These are phyloP conservation scores for Tilletiaria anomala DNA, from an alignment of 1,284 basidiomycete genomes.

Conservation along the genomic window DNA sequence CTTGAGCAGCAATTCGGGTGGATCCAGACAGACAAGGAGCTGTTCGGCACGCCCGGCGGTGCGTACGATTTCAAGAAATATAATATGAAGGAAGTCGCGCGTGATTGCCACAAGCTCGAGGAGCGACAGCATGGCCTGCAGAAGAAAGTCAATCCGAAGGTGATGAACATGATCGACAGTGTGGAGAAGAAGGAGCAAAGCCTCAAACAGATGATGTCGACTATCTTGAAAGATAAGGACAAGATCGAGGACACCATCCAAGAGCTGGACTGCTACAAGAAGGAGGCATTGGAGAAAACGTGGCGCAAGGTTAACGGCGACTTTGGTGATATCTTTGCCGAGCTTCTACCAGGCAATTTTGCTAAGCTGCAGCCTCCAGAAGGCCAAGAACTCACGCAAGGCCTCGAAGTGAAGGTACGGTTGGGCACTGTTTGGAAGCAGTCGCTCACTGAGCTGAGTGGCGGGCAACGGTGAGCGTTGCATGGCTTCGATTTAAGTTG, in stretches of 20 bases:
- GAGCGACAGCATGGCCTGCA: slow-evolving; percentile 71
- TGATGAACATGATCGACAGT: slow-evolving; percentile 91
- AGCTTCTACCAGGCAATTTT: slow-evolving; percentile 89
- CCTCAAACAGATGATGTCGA: slow-evolving; percentile 73
- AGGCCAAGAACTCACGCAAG: slow-evolving; percentile 78
- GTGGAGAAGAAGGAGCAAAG: slow-evolving; percentile 86
- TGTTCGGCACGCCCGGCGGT: slow-evolving; percentile 67
- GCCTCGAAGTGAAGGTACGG: slow-evolving; percentile 90
- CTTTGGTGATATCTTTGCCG: slow-evolving; percentile 91
- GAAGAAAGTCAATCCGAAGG: slow-evolving; percentile 89
- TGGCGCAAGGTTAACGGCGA: slow-evolving; percentile 94
- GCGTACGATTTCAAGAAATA: slow-evolving; percentile 69
- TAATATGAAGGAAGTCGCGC: slow-evolving; percentile 54
- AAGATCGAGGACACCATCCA: slow-evolving; percentile 92
- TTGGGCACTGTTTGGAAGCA: slow-evolving; percentile 95
- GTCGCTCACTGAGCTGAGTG: slow-evolving; percentile 86
- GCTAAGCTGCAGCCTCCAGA: slow-evolving; percentile 89
- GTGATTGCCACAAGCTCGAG: slow-evolving; percentile 62
- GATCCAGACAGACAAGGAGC: slow-evolving; percentile 73
- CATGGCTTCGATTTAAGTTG: not conserved
- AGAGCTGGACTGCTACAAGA: slow-evolving; percentile 85
- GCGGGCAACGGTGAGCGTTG: slow-evolving; percentile 66
- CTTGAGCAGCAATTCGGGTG: slow-evolving; percentile 74
- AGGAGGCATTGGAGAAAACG: slow-evolving; percentile 79
- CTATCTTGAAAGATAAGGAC: slow-evolving; percentile 79